Evolutionary conservation across 2,329 filamentous ascomycete genomes (phyloP), one percentile per base, ranked within the genome.

Genomic region (Fusarium nanum): DNA sequence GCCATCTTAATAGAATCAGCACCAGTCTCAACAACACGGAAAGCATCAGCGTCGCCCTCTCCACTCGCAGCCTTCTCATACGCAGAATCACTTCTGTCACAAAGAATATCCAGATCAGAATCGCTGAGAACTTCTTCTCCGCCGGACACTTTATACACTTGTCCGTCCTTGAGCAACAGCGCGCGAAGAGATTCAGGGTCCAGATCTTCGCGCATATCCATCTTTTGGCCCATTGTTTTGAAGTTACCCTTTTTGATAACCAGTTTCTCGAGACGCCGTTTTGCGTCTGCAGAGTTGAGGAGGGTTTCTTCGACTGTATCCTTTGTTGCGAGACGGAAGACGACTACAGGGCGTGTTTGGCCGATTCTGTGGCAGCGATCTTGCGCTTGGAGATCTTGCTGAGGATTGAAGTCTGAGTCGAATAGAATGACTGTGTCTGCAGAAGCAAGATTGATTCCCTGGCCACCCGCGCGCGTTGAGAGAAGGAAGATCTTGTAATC

Each of bases 381-480:
- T 80, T 98, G 96, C 0, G 96, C 96, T 77, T 99, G 96, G 0
- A 99, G 85, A 78, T 99, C 96, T 77, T 98, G 95, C 78, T 99
- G 96, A 0, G 96, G 96, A 74, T 99, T 99, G 90, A 95, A 98
- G 75, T 97, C 88, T 4, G 82, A 85, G 79, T 98, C 95, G 73
- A 96, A 98, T 0, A 98, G 84, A 47, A 98, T 92, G 13, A 98
- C 95, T 0, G 95, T 98, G 73, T 98, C 95, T 0, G 95, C 95
- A 1, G 91, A 91, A 0, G 93, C 93, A 1, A 98, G 89, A 75
- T 98, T 98, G 84, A 98, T 98, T 52, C 95, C 95, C 76, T 97
- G 94, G 0, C 96, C 96, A 23, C 96, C 96, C 1, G 96, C 96
- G 16, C 96, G 88, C 0, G 96, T 99, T 6, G 92, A 95, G 0